phyloP scores from a whole-genome alignment of 2,329 filamentous ascomycete genomes.

The Colletotrichum theobromicola region DNA sequence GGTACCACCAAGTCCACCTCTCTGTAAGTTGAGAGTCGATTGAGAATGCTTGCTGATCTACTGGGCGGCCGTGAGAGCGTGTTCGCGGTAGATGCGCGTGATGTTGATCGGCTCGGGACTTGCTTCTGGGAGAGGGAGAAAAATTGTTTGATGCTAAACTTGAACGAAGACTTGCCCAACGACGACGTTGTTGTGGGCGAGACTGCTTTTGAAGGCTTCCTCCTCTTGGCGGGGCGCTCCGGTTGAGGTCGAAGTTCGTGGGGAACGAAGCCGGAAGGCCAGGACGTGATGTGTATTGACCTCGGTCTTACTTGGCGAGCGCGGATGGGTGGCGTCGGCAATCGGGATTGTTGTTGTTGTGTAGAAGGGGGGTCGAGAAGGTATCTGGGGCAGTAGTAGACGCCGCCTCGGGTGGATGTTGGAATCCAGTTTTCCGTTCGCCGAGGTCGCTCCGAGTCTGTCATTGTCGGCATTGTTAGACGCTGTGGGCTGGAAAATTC shows the following conservation, averaged over 20 bases:
- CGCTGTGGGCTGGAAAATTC: slow-evolving; percentile 2
- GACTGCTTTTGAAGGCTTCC: slow-evolving; percentile 24
- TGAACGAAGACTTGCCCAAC: slow-evolving; percentile 20
- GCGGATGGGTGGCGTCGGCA: slow-evolving; percentile 44
- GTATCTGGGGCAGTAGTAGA: slow-evolving; percentile 32
- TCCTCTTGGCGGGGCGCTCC: slow-evolving; percentile 38
- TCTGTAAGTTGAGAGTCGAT: slow-evolving; percentile 10
- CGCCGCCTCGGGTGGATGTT: slow-evolving; percentile 25
- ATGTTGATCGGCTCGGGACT: slow-evolving; percentile 9
- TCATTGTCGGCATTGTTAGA: slow-evolving; percentile 22
- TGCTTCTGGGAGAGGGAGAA: slow-evolving; percentile 18
- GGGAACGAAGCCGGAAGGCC: slow-evolving; percentile 48
- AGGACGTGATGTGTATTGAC: slow-evolving; percentile 47
- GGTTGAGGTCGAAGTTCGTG: slow-evolving; percentile 46
- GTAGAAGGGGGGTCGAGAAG: slow-evolving; percentile 19
- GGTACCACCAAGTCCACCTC: slow-evolving; percentile 17
- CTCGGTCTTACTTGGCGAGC: slow-evolving; percentile 44
- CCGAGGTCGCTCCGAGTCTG: slow-evolving; percentile 21
- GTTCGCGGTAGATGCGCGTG: slow-evolving; percentile 1
- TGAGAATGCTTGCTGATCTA: slow-evolving; percentile 10
- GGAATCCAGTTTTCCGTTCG: slow-evolving; percentile 23
- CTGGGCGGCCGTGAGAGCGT: slow-evolving; percentile 16
- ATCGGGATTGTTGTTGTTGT: slow-evolving; percentile 4
- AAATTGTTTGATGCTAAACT: slow-evolving; percentile 18
- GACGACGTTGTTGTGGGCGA: slow-evolving; percentile 6